Conservation (phyloP, 441 rosid genomes). For the Melastoma candidum region DNA sequence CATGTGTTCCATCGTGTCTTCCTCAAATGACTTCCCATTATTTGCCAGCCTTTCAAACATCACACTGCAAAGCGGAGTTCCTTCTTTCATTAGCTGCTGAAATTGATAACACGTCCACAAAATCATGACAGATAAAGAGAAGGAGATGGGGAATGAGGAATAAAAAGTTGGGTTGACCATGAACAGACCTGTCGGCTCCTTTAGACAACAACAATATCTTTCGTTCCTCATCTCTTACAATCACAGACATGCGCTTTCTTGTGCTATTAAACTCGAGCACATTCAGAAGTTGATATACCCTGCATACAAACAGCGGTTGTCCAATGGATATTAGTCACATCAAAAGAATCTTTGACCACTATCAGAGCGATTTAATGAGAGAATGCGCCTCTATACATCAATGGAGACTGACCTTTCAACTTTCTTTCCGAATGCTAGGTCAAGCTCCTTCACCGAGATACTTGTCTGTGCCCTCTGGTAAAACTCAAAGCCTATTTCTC, state of each 20-base stretch:
- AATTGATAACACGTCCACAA: too few species aligned
- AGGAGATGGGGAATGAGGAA: too few species aligned
- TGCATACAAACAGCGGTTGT: background rate
- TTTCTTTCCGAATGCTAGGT: background rate
- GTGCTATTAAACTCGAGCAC: slow-evolving; percentile 10
- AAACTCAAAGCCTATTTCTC: slow-evolving; percentile 9
- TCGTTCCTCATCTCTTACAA: background rate
- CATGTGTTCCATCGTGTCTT: fast-evolving
- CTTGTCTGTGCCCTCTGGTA: background rate
- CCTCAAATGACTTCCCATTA: background rate
- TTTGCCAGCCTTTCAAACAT: slow-evolving; percentile 5
- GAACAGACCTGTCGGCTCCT: slow-evolving; percentile 14
- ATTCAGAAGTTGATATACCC: slow-evolving; percentile 12
- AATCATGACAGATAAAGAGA: too few species aligned
- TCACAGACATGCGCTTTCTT: slow-evolving; percentile 17
- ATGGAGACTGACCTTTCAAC: background rate
- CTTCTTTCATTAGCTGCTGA: too few species aligned
- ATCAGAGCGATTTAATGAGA: too few species aligned
- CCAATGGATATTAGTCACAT: background rate
- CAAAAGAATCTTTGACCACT: background rate
- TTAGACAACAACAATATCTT: slow-evolving; percentile 4
- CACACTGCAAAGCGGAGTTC: slow-evolving; percentile 3
- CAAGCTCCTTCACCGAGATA: background rate
- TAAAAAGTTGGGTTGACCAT: too few species aligned
- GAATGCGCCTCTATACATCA: too few species aligned